Percentiles rank a stretch among this genome's conserved stretches.
These are phyloP conservation scores for Ceratocystis albifundus DNA, from an alignment of 2,329 filamentous ascomycete species.

Conservation along the genomic window DNA sequence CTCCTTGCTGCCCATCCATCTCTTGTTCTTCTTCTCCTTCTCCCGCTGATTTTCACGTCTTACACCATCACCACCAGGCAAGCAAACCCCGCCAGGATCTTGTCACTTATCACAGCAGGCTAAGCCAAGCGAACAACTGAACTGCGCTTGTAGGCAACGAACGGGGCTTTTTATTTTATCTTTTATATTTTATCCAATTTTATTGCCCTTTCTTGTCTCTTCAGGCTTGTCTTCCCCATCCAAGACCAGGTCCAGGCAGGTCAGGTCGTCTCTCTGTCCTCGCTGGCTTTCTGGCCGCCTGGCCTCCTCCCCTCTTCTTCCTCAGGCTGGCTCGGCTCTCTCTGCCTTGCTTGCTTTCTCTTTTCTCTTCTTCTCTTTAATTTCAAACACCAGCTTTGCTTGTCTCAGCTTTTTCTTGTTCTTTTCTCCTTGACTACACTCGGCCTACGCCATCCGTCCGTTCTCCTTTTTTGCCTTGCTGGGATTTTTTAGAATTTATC, in stretches of 20 bases:
- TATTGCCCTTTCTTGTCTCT: neutral
- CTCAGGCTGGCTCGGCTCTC: neutral
- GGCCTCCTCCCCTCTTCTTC: neutral
- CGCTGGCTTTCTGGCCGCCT: neutral
- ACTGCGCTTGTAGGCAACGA: neutral
- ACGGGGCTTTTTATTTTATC: neutral
- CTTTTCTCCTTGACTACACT: constrained; percentile 4
- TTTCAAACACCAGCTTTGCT: neutral
- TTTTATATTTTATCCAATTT: neutral
- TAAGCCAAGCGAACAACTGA: neutral
- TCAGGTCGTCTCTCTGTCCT: neutral
- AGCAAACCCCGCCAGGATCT: neutral
- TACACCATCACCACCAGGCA: neutral
- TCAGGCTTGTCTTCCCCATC: too few species aligned
- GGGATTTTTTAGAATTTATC: constrained; percentile 25
- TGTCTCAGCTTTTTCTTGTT: neutral
- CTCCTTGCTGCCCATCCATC: neutral
- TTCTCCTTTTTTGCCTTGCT: neutral
- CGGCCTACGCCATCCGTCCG: constrained; percentile 1
- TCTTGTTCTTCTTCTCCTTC: neutral
- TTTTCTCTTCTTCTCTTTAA: neutral
- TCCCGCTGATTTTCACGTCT: neutral
- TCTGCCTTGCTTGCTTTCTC: neutral
- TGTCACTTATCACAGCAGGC: neutral
- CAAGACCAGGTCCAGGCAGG: too few species aligned